Base-by-base conservation (phyloP, 2,329 filamentous ascomycete genomes). In the Penicillium oxalicum region DNA sequence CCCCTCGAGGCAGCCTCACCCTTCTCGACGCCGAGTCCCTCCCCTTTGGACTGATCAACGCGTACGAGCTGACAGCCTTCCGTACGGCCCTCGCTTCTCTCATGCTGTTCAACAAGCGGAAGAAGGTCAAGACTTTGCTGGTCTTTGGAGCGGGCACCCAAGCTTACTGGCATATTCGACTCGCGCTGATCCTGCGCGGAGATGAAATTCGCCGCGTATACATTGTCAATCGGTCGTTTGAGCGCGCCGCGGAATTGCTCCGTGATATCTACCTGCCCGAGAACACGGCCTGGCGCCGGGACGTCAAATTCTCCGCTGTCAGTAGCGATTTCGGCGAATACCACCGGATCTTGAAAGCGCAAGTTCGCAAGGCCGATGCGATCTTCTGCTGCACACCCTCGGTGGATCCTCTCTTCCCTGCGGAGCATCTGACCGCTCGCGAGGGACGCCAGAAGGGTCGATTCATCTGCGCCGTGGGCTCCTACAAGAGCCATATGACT, bases 131-230 rank as follows among this genome's bases (percentile, higher is more conserved):
- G 63, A 88, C 84, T 11, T 64, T 96, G 9, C 84, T 86, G 11
- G 85, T 95, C 45, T 97, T 96, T 66, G 91, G 91, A 25, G 84
- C 86, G 32, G 91, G 91, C 40, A 83, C 86, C 58, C 91, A 96
- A 72, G 91, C 91, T 9, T 95, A 91, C 73, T 97, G 91, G 91
- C 91, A 96, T 66, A 82, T 95, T 38, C 84, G 90, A 0, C 78
- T 97, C 4, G 85, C 91, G 0, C 77, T 97, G 54, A 77, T 93
- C 43, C 61, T 76, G 28, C 85, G 79, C 1, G 75, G 77, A 0
- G 62, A 72, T 40, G 87, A 88, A 18, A 84, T 95, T 58, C 83
- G 84, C 59, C 81, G 86, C 50, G 79, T 96, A 41, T 85, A 91
- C 70, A 84, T 96, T 61, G 84, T 95, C 64, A 94, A 91, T 62